phyloP scores from a whole-genome alignment of 2,329 filamentous ascomycete genomes.

The Trichophyton rubrum region DNA sequence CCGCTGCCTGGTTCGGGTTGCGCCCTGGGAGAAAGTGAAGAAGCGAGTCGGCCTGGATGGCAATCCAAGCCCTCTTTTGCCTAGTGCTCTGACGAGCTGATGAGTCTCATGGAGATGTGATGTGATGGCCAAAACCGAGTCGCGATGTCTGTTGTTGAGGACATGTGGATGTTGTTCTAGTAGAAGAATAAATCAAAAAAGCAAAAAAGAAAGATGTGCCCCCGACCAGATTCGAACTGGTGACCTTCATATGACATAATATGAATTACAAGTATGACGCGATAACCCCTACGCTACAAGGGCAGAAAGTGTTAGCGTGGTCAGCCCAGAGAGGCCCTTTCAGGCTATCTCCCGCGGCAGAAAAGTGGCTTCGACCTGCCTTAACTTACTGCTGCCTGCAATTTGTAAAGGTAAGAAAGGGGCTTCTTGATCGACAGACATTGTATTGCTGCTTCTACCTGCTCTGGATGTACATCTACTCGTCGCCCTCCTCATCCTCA shows the following conservation, averaged over 20 bases:
- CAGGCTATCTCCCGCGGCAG: neutral
- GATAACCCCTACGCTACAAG: constrained; percentile 5
- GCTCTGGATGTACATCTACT: neutral
- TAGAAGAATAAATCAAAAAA: neutral
- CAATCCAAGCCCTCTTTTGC: neutral
- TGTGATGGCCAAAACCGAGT: too few species aligned
- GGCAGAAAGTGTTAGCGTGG: neutral
- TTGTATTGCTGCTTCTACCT: too few species aligned
- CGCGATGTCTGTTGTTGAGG: too few species aligned
- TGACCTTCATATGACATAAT: constrained; percentile 5
- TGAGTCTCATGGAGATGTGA: too few species aligned
- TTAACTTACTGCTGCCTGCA: too few species aligned
- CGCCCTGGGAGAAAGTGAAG: neutral
- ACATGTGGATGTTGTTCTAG: neutral
- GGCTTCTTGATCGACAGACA: too few species aligned
- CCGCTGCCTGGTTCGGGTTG: neutral
- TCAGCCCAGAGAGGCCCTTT: constrained; percentile 10
- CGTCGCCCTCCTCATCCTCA: constrained; percentile 19
- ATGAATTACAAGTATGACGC: constrained; percentile 5
- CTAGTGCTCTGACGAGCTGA: too few species aligned
- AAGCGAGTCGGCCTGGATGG: neutral
- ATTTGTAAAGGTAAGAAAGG: too few species aligned
- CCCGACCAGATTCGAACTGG: constrained; percentile 4
- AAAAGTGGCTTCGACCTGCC: too few species aligned
- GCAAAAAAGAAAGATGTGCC: neutral